Percentiles rank a stretch among this genome's conserved stretches.
Conservation (phyloP, 2,329 filamentous ascomycete species). For the Diaporthe sp. region DNA sequence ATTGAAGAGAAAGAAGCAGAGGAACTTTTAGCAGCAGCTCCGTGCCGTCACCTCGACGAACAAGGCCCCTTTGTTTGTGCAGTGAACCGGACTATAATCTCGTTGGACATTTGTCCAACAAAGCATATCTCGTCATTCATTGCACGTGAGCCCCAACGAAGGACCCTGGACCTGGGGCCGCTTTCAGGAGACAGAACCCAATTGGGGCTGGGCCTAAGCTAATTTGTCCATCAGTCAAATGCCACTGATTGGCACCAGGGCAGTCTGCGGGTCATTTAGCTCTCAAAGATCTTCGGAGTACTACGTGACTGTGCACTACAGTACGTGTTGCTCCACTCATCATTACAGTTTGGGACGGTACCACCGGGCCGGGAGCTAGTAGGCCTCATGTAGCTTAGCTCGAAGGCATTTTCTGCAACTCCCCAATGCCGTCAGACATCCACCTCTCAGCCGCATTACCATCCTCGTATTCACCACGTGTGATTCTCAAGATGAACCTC, state of each 20-base stretch:
- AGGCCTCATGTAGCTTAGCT: background rate
- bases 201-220: background rate
- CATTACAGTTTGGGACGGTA: constrained; percentile 27
- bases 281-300: background rate
- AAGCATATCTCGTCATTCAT: background rate
- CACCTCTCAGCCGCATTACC: constrained; percentile 13
- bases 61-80: background rate
- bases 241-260: background rate
- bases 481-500: background rate
- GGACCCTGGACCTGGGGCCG: background rate
- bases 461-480: constrained; percentile 5
- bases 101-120: background rate
- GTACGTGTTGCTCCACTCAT: background rate
- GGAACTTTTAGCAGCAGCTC: background rate
- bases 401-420: background rate
- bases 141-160: background rate
- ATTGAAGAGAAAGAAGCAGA: background rate
- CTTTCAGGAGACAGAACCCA: background rate
- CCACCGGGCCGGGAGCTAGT: constrained; percentile 28
- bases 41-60: background rate
- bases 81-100: background rate
- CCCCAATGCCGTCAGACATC: background rate
- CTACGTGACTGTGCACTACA: constrained; percentile 17
- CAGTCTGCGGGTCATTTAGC: background rate
- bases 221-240: background rate